Percentiles rank a stretch among this genome's conserved stretches.
Conservation (phyloP, 345 rosid genomes). For the Corchorus olitorius region DNA sequence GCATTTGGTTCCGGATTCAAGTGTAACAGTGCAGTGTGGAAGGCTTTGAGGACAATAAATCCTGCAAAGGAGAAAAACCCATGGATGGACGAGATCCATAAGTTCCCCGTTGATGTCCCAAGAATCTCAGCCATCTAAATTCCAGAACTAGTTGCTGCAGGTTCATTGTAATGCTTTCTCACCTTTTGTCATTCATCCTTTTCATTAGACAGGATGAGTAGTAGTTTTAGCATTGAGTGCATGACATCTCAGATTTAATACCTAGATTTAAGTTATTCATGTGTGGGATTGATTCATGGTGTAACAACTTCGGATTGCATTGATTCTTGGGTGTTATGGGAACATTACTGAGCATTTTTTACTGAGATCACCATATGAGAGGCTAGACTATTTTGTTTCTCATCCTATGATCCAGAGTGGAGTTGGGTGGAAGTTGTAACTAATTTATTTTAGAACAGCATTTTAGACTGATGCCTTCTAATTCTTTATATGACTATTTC, state of each 20-base stretch:
- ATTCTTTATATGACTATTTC: no score
- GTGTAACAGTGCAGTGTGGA: conserved; percentile 69
- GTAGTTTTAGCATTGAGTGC: background rate
- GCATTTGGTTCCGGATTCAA: conserved; percentile 69
- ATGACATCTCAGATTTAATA: background rate
- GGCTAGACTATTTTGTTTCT: background rate
- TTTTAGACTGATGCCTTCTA: background rate
- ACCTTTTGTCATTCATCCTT: background rate
- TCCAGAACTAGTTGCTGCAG: background rate
- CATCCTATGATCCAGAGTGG: background rate
- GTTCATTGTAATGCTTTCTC: background rate
- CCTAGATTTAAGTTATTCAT: background rate
- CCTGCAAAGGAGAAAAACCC: conserved; percentile 54
- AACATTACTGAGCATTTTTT: background rate
- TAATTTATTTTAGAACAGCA: background rate
- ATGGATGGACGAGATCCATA: conserved; percentile 53
- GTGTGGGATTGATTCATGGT: conserved; percentile 9
- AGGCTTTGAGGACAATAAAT: conserved; percentile 43
- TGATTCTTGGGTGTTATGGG: background rate
- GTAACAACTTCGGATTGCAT: background rate
- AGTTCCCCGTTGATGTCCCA: conserved; percentile 48
- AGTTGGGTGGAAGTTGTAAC: background rate
- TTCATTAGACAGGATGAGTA: background rate
- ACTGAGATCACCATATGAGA: background rate
- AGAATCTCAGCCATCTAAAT: conserved; percentile 33